These are phyloP conservation scores for Hysterangium stoloniferum DNA, from an alignment of 768 basidiomycete species.

Conservation along the genomic window DNA sequence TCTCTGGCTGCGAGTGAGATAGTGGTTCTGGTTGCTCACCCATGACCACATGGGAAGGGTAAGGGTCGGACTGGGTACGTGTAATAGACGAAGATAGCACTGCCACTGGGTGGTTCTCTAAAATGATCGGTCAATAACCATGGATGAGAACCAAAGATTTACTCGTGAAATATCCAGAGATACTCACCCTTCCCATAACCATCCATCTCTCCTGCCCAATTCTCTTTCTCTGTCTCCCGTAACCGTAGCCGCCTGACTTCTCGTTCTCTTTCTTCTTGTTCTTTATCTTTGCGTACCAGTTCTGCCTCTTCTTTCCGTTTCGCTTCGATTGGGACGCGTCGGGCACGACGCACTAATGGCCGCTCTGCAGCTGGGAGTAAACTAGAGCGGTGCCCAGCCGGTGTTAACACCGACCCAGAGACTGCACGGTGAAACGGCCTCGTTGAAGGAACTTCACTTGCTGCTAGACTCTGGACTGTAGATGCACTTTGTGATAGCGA, in stretches of 20 bases:
- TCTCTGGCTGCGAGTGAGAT: constrained; percentile 4
- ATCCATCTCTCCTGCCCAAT: constrained; percentile 4
- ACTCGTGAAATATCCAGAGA: background rate
- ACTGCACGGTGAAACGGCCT: constrained; percentile 59
- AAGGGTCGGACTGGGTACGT: constrained; percentile 8
- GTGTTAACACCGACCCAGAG: constrained; percentile 43
- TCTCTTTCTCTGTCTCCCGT: constrained; percentile 11
- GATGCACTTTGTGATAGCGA: constrained; percentile 63
- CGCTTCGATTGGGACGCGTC: constrained; percentile 10
- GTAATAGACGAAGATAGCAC: background rate
- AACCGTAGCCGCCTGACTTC: constrained; percentile 3
- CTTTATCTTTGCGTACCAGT: background rate
- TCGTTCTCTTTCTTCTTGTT: constrained; percentile 8
- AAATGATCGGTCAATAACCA: background rate
- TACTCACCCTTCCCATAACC: constrained; percentile 1
- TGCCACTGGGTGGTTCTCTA: background rate
- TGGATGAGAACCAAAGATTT: background rate
- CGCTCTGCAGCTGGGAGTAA: background rate
- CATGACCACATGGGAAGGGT: background rate
- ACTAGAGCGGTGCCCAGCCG: background rate
- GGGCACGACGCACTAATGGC: constrained; percentile 4
- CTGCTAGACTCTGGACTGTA: constrained; percentile 31
- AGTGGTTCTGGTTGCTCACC: background rate
- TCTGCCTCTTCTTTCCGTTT: constrained; percentile 11
- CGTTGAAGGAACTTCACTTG: constrained; percentile 24